Percentiles rank a stretch among this genome's conserved stretches.
phyloP scores from a whole-genome alignment of 179 eudicot genomes.

The Spinacia oleracea region DNA sequence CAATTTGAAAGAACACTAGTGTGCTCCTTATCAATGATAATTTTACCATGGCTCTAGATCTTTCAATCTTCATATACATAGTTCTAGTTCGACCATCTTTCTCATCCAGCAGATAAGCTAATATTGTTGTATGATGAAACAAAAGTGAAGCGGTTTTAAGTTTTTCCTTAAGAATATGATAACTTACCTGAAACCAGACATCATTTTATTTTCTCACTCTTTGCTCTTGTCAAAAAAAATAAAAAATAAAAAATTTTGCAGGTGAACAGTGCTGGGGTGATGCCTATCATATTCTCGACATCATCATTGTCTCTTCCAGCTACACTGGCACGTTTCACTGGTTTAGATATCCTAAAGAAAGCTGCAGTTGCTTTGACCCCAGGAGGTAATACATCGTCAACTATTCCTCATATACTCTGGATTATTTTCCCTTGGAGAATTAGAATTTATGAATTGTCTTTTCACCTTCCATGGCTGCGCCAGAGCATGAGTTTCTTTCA shows the following conservation, averaged over 20 bases:
- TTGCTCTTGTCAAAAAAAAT: background rate
- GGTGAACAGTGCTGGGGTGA: slow-evolving; percentile 98
- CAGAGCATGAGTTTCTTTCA: background rate
- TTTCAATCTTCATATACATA: background rate
- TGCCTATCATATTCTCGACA: slow-evolving; percentile 97
- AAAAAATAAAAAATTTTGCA: slow-evolving; percentile 24
- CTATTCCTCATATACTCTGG: background rate
- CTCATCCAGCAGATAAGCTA: background rate
- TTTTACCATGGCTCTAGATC: no score
- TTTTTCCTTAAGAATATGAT: background rate
- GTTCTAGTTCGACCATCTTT: background rate
- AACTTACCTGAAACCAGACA: background rate
- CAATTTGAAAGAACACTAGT: background rate
- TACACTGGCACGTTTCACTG: slow-evolving; percentile 94
- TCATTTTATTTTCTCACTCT: background rate
- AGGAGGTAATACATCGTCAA: slow-evolving; percentile 59
- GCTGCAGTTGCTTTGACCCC: slow-evolving; percentile 86
- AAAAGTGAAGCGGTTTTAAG: background rate
- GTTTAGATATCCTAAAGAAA: slow-evolving; percentile 63
- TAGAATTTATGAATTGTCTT: background rate
- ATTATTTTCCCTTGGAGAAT: background rate
- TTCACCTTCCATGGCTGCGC: background rate
- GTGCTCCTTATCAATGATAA: background rate
- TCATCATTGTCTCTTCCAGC: slow-evolving; percentile 95
- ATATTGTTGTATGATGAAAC: background rate